A percentile compares a stretch with the other conserved stretches of the same genome.
Conservation (phyloP, 2,329 filamentous ascomycete genomes). For the Aspergillus pseudoterreus region DNA sequence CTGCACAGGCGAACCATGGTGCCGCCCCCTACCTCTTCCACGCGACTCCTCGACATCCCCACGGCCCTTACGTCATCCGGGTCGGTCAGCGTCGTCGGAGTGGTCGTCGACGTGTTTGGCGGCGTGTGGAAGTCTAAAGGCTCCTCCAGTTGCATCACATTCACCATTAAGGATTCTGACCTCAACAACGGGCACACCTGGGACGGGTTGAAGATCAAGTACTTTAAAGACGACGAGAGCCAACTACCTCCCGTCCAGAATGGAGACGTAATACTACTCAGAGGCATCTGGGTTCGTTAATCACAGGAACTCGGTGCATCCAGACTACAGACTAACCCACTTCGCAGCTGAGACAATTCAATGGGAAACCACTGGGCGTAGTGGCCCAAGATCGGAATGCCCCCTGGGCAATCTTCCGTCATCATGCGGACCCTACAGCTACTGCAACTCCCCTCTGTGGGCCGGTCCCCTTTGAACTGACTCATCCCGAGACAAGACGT, state of each 20-base stretch:
- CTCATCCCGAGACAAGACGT: slow-evolving; percentile 25
- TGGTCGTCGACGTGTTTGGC: slow-evolving; percentile 62
- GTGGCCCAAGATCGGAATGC: slow-evolving; percentile 24
- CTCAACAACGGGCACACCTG: slow-evolving; percentile 41
- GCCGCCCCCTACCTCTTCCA: slow-evolving; percentile 9
- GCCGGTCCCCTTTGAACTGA: slow-evolving; percentile 24
- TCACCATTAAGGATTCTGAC: slow-evolving; percentile 58
- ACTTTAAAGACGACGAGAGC: slow-evolving; percentile 54
- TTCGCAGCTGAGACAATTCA: slow-evolving; percentile 18
- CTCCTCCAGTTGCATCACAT: slow-evolving; percentile 58
- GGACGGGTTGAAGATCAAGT: slow-evolving; percentile 50
- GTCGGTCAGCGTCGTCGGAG: slow-evolving; percentile 61
- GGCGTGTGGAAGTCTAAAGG: slow-evolving; percentile 50
- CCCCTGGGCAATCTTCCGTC: slow-evolving; percentile 35
- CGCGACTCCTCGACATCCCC: slow-evolving; percentile 44
- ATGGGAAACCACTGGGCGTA: slow-evolving; percentile 21
- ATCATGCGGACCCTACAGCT: slow-evolving; percentile 18
- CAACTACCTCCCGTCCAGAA: slow-evolving; percentile 44
- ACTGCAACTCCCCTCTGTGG: slow-evolving; percentile 23
- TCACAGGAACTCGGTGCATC: slow-evolving; percentile 20
- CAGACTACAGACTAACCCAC: not conserved
- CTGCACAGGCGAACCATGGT: not conserved
- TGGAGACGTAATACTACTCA: slow-evolving; percentile 64
- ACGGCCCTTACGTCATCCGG: slow-evolving; percentile 37
- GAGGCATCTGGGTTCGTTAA: slow-evolving; percentile 51